Conservation (phyloP, 116 monocot species). For the Zostera marina region DNA sequence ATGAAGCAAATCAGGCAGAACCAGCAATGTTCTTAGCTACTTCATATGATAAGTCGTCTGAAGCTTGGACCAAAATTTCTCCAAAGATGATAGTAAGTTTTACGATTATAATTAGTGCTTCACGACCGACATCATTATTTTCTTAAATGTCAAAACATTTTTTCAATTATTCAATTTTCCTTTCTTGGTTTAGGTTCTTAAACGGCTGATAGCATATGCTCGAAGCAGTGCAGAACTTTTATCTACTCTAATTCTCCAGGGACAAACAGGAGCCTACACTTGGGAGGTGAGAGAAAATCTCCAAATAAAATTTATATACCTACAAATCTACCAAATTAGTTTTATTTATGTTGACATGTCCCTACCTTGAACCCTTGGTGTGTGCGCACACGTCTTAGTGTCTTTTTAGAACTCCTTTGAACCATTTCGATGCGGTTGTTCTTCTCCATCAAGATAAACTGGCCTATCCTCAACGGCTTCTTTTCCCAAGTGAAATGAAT, state of each 20-base stretch:
- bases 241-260: conserved; percentile 45
- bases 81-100: conserved; percentile 45
- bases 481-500: conserved; percentile 43
- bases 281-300: conserved; percentile 58
- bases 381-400: conserved; percentile 23
- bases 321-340: too few relatives aligned
- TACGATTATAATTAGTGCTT: not conserved
- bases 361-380: not conserved
- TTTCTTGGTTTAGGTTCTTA: conserved; percentile 43
- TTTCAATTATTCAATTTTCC: not conserved
- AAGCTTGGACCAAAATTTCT: conserved; percentile 75
- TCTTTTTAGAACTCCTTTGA: conserved; percentile 73
- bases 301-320: not conserved
- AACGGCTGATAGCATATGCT: conserved; percentile 70
- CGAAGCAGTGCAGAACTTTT: conserved; percentile 70
- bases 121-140: not conserved
- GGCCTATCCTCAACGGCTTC: conserved; percentile 51
- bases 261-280: conserved; percentile 33
- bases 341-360: too few relatives aligned
- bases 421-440: conserved; percentile 82
- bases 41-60: conserved; percentile 71
- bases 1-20: conserved; percentile 38
- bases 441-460: conserved; percentile 71
- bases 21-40: conserved; percentile 84
- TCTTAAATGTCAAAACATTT: conserved; percentile 1